These are phyloP conservation scores for Arthrobotrys megalospora DNA, from an alignment of 2,329 filamentous ascomycete species.

Conservation along the genomic window DNA sequence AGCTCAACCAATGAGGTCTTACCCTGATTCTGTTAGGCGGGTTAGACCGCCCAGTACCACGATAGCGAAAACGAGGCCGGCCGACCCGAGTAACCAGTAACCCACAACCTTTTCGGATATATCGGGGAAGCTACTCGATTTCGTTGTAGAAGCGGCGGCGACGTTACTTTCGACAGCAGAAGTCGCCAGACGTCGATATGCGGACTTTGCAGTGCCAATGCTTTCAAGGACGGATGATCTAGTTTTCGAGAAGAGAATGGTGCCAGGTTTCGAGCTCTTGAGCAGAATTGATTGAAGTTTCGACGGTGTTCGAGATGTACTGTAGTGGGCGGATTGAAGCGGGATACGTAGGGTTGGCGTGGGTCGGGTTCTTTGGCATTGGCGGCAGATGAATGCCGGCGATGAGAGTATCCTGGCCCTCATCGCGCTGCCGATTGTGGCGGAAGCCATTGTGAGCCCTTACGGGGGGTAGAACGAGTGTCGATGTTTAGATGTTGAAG, in stretches of 20 bases:
- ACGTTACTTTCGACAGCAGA: conserved; percentile 24
- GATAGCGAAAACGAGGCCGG: conserved; percentile 94
- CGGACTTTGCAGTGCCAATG: conserved; percentile 27
- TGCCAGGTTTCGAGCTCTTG: not conserved
- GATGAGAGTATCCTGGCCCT: conserved; percentile 35
- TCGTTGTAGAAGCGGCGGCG: conserved; percentile 6
- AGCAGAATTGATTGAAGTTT: conserved; percentile 31
- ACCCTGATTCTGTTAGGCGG: conserved; percentile 95
- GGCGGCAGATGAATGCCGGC: conserved; percentile 40
- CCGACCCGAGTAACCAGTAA: conserved; percentile 93
- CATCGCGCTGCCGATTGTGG: conserved; percentile 28
- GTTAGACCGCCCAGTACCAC: conserved; percentile 96
- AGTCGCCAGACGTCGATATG: conserved; percentile 34
- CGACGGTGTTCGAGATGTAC: conserved; percentile 30
- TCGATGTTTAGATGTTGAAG: conserved; percentile 26
- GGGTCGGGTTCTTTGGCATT: conserved; percentile 44
- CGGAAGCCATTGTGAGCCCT: conserved; percentile 53
- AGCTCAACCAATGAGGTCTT: conserved; percentile 65
- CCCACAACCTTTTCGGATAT: conserved; percentile 82
- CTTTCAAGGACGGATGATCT: conserved; percentile 15
- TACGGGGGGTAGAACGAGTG: conserved; percentile 20
- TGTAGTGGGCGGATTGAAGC: conserved; percentile 24
- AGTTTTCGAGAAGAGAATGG: conserved; percentile 7
- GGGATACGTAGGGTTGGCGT: not conserved
- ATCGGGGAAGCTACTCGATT: conserved; percentile 68